Conservation (phyloP, 257 asterid species). For the Ballota nigra region DNA sequence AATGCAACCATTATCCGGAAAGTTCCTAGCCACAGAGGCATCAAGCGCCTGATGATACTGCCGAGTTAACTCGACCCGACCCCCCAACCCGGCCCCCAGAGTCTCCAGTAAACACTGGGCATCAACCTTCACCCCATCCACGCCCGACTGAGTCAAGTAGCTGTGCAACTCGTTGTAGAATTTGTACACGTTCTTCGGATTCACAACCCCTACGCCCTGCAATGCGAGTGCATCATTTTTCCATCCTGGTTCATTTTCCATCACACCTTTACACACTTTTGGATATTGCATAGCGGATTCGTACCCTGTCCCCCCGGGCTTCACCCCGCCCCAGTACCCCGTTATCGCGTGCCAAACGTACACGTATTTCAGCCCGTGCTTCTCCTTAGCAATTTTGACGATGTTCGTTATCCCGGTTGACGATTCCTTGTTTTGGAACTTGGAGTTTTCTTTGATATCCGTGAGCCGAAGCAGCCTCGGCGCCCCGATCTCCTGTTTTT, state of each 20-base stretch:
- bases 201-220: constrained; percentile 76
- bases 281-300: constrained; percentile 72
- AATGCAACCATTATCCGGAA: constrained; percentile 77
- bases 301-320: constrained; percentile 56
- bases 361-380: constrained; percentile 67
- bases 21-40: constrained; percentile 69
- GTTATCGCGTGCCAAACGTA: constrained; percentile 94
- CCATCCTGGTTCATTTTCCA: constrained; percentile 82
- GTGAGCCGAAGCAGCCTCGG: constrained; percentile 52
- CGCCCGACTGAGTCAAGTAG: constrained; percentile 70
- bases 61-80: constrained; percentile 72
- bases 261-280: constrained; percentile 53
- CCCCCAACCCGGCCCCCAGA: constrained; percentile 78
- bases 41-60: constrained; percentile 92
- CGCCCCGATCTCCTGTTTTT: constrained; percentile 15
- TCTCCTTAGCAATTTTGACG: constrained; percentile 69
- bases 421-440: constrained; percentile 60
- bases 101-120: constrained; percentile 87
- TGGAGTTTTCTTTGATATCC: constrained; percentile 63
- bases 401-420: constrained; percentile 54
- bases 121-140: constrained; percentile 87
- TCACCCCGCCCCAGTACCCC: constrained; percentile 93
- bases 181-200: constrained; percentile 69
- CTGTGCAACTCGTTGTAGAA: constrained; percentile 81
- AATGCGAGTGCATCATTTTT: constrained; percentile 60